Conservation (phyloP, 768 basidiomycete genomes). For the Termitomyces sp. region DNA sequence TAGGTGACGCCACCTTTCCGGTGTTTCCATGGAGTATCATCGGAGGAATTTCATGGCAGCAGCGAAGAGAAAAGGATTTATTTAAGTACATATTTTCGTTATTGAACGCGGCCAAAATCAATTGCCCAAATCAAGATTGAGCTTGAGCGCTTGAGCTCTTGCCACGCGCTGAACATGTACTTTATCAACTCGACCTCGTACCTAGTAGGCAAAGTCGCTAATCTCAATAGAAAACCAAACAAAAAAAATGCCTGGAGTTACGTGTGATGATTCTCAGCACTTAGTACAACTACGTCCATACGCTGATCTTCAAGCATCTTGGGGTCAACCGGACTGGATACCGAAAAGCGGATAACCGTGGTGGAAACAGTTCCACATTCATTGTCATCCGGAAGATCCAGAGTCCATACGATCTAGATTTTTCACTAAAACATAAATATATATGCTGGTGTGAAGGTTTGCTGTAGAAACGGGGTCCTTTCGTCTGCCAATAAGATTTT, state of each 20-base stretch:
- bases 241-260: background rate
- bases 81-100: background rate
- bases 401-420: background rate
- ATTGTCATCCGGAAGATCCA: background rate
- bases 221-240: background rate
- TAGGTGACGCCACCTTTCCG: background rate
- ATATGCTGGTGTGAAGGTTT: background rate
- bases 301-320: background rate
- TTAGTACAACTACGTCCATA: background rate
- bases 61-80: background rate
- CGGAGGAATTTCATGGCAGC: slow-evolving; percentile 1
- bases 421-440: background rate
- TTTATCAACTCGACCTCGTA: background rate
- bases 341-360: background rate
- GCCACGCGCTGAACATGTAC: background rate
- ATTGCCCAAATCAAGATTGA: background rate
- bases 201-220: background rate
- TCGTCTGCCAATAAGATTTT: background rate
- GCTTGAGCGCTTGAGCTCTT: no score
- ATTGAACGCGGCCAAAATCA: background rate
- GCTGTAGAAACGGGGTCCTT: background rate
- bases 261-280: background rate
- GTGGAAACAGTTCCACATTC: background rate
- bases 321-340: background rate
- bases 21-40: slow-evolving; percentile 5